A percentile compares a stretch with the other conserved stretches of the same genome.
phyloP scores from a whole-genome alignment of 2,329 filamentous ascomycete genomes.

The Colletotrichum sp. region DNA sequence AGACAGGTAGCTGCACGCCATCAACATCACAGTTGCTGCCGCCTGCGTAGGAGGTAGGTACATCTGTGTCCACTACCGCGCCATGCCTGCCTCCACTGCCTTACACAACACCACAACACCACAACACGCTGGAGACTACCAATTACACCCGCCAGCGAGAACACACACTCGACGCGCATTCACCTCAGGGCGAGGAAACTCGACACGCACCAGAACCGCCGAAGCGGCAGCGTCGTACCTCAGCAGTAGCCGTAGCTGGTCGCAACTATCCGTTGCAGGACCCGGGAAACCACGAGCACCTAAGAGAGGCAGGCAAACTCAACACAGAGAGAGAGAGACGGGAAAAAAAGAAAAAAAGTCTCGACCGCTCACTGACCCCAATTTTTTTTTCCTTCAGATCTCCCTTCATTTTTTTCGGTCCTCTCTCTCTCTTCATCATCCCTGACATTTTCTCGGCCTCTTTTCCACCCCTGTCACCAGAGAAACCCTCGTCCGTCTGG shows the following conservation, averaged over 20 bases:
- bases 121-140: background rate
- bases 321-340: background rate
- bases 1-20: background rate
- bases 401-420: slow-evolving; percentile 11
- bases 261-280: background rate
- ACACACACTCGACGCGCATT: background rate
- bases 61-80: background rate
- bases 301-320: background rate
- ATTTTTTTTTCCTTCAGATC: slow-evolving; percentile 19
- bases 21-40: background rate
- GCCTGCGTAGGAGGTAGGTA: background rate
- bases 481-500: background rate
- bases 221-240: background rate
- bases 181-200: background rate
- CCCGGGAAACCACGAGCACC: background rate
- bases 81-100: background rate
- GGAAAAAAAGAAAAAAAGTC: background rate
- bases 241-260: background rate
- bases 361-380: slow-evolving; percentile 14
- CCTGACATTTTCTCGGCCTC: slow-evolving; percentile 5
- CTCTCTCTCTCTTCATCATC: slow-evolving; percentile 17
- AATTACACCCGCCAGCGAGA: background rate
- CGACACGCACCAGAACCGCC: background rate
- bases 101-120: background rate
- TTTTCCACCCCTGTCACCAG: background rate